Base-by-base conservation (phyloP, 208 protist genomes). In the Crithidia acanthocephali region DNA sequence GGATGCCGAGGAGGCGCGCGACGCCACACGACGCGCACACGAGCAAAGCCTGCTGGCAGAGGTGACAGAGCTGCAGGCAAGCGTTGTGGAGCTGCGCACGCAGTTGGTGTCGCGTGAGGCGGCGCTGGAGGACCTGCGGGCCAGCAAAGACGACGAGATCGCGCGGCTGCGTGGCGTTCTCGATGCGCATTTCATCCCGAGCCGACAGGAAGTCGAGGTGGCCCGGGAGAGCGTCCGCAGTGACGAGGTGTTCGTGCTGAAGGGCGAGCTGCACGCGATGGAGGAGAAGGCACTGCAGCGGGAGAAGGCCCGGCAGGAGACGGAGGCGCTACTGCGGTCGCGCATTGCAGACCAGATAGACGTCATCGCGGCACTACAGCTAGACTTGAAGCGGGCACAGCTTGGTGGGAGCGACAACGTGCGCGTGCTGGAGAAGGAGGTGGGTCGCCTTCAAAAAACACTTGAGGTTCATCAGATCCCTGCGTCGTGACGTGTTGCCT, bases 141-240 rank as follows among this genome's bases (percentile, higher is more conserved):
- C 73, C 23, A 81, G 81, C 23, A 68, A 72, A 62, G 70, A 91
- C 23, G 83, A 83, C 45, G 90, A 95, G 68, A 85, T 93, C 28
- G 33, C 76, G 37, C 68, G 86, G 18, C 76, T 95, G 15, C 79
- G 79, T 27, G 69, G 67, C 42, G 76, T 93, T 8, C 76, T 95
- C 15, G 91, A 94, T 58, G 86, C 87, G 7, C 79, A 93, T 51
- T 93, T 94, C 76, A 90, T 94, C 63, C 88, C 88, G 4, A 81
- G 94, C 57, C 78, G 91, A 37, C 71, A 86, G 56, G 79, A 81
- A 9, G 84, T 86, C 0, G 81, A 90, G 58, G 72, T 62, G 50
- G 56, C 64, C 40, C 69, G 42, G 9, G 59, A 55, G 10, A 79
- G 66, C n/a, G 65, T 66, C 20, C 42, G 73, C 10, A 67, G 72